Evolutionary conservation across 2,329 filamentous ascomycete species (phyloP).

Genomic region (Chaetomium olivaceum): DNA sequence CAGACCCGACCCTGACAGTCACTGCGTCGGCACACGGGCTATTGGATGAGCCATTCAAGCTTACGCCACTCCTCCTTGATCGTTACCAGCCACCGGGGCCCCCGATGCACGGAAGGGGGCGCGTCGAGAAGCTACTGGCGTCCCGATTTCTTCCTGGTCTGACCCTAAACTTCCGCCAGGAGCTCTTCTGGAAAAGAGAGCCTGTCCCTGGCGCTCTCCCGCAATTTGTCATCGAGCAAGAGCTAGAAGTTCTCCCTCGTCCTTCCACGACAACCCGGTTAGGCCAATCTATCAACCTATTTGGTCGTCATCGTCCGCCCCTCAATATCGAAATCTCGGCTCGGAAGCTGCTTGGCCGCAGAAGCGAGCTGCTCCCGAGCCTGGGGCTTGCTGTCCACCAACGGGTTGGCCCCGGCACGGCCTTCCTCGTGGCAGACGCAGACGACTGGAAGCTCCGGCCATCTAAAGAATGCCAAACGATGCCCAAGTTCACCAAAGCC

Average conservation of each 20-base stretch:
- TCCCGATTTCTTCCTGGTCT: constrained; percentile 43
- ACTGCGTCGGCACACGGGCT: constrained; percentile 46
- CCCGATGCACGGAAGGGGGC: constrained; percentile 40
- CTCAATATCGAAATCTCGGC: constrained; percentile 43
- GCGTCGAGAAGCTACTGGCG: constrained; percentile 42
- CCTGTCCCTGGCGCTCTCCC: constrained; percentile 19
- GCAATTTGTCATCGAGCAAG: constrained; percentile 40
- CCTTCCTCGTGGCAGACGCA: constrained; percentile 45
- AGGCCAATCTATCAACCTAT: constrained; percentile 38
- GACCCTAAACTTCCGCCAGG: constrained; percentile 43
- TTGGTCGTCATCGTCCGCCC: constrained; percentile 35
- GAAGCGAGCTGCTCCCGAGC: constrained; percentile 32
- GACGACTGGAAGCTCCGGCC: constrained; percentile 42
- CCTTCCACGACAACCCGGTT: constrained; percentile 42
- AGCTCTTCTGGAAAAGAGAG: constrained; percentile 35
- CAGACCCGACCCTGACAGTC: constrained; percentile 42
- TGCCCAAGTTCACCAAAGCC: constrained; percentile 39
- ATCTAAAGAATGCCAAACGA: constrained; percentile 36
- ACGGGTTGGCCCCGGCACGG: constrained; percentile 39
- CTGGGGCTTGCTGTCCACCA: constrained; percentile 40
- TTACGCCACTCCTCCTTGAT: constrained; percentile 40
- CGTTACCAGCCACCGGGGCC: constrained; percentile 45
- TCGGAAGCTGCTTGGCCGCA: constrained; percentile 27
- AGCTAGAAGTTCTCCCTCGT: constrained; percentile 44
- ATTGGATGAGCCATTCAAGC: constrained; percentile 36